Evolutionary conservation across 148 eudicot species (phyloP).

Genomic region (Camellia sinensis): DNA sequence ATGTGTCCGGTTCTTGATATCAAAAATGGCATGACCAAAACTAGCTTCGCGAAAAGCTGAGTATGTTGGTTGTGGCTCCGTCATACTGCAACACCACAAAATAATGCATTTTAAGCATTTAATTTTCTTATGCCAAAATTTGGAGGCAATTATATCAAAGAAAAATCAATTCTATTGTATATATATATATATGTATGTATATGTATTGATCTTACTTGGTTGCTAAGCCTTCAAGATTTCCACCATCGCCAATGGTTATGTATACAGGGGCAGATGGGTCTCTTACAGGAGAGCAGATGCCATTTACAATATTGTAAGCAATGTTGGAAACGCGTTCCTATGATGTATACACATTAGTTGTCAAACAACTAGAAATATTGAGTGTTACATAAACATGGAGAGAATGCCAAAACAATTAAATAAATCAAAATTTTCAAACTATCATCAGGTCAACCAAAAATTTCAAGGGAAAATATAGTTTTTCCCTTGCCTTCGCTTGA

Average conservation of each 20-base stretch:
- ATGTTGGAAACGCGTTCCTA: slow-evolving; percentile 33
- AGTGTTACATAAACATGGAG: background rate
- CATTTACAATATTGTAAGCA: slow-evolving; percentile 25
- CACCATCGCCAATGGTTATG: slow-evolving; percentile 33
- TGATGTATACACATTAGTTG: background rate
- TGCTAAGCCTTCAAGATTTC: slow-evolving; percentile 27
- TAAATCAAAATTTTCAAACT: background rate
- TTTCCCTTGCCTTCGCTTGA: too few species aligned
- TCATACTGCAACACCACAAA: too few species aligned
- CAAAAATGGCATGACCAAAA: too few species aligned
- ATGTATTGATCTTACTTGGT: slow-evolving; percentile 9
- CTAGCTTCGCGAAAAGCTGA: too few species aligned
- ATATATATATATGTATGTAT: background rate
- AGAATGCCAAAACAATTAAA: background rate
- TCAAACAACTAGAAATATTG: background rate
- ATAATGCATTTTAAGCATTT: too few species aligned
- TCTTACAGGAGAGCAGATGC: slow-evolving; percentile 2
- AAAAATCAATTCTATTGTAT: background rate
- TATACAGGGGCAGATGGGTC: slow-evolving; percentile 22
- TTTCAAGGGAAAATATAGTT: background rate
- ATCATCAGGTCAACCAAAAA: background rate
- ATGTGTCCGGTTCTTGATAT: too few species aligned
- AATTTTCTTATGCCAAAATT: too few species aligned
- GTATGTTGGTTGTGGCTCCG: too few species aligned
- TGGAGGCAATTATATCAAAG: background rate